Evolutionary conservation across 352 stramenopile genomes (phyloP).

Genomic region (Pseudoperonospora humuli): DNA sequence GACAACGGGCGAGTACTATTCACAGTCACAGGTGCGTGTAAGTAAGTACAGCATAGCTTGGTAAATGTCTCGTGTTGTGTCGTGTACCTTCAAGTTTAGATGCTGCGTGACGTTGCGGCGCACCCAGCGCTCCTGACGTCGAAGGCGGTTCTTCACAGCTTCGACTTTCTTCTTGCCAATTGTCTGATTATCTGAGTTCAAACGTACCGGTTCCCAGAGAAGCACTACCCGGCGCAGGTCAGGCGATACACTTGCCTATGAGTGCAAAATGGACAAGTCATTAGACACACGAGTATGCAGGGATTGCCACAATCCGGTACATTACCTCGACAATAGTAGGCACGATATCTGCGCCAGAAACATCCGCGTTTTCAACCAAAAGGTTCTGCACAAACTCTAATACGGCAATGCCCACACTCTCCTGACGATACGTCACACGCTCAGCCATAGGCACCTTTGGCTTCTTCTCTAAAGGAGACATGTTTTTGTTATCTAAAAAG

Average conservation of each 20-base stretch:
- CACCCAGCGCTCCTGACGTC: conserved; percentile 59
- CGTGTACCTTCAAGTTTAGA: conserved; percentile 69
- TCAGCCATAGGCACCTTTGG: conserved; percentile 51
- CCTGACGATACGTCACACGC: conserved; percentile 62
- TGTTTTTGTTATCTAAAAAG: conserved; percentile 57
- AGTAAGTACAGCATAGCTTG: neutral
- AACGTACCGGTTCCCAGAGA: conserved; percentile 62
- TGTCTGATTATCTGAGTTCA: conserved; percentile 59
- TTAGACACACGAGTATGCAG: neutral
- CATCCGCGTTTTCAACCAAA: conserved; percentile 53
- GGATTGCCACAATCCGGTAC: neutral
- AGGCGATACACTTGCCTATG: conserved; percentile 57
- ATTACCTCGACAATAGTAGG: conserved; percentile 61
- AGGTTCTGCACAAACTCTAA: conserved; percentile 64
- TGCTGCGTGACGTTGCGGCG: conserved; percentile 60
- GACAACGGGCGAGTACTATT: conserved; percentile 64
- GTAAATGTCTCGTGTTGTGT: neutral
- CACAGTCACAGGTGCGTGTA: neutral
- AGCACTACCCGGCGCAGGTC: conserved; percentile 61
- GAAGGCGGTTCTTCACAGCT: conserved; percentile 52
- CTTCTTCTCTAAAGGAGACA: conserved; percentile 64
- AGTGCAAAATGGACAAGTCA: neutral
- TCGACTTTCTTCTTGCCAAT: conserved; percentile 72
- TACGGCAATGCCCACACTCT: conserved; percentile 58
- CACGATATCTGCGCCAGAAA: conserved; percentile 50